These are phyloP conservation scores for Saturnispora kantuleensis DNA, from an alignment of 805 yeast species.

Conservation along the genomic window DNA sequence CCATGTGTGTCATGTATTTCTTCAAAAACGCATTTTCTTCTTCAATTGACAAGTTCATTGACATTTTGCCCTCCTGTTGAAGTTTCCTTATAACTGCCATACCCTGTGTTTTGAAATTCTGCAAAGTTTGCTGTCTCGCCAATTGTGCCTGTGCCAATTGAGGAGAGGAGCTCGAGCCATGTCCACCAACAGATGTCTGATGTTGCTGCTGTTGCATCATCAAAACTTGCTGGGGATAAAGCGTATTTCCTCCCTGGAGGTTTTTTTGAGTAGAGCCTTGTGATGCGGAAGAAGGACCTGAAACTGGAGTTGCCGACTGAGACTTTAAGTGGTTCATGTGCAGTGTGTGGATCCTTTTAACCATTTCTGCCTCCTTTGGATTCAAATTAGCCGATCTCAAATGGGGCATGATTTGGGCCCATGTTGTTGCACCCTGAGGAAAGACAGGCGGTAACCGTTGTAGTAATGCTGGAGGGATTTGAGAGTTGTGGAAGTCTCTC, in stretches of 20 bases:
- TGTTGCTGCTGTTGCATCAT: constrained; percentile 17
- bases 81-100: constrained; percentile 26
- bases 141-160: constrained; percentile 4
- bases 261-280: neutral
- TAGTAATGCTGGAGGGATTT: constrained; percentile 62
- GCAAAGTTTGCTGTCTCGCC: constrained; percentile 14
- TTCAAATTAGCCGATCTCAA: constrained; percentile 47
- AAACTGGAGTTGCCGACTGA: neutral
- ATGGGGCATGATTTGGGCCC: constrained; percentile 68
- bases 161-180: neutral
- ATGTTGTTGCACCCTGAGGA: constrained; percentile 70
- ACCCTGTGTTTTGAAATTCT: constrained; percentile 27
- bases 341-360: constrained; percentile 57
- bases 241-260: constrained; percentile 7
- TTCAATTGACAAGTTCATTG: constrained; percentile 24
- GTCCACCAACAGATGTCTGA: neutral
- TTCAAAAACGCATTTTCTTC: constrained; percentile 28
- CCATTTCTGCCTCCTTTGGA: constrained; percentile 44
- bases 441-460: constrained; percentile 55
- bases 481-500: constrained; percentile 47
- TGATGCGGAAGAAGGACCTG: neutral
- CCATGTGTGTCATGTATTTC: constrained; percentile 25
- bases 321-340: constrained; percentile 46
- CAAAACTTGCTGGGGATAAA: constrained; percentile 25
- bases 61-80: constrained; percentile 26